Evolutionary conservation across 495 filamentous ascomycete genomes (phyloP), one percentile per base, ranked within the genome.

Genomic region (Articulospora tetracladia): DNA sequence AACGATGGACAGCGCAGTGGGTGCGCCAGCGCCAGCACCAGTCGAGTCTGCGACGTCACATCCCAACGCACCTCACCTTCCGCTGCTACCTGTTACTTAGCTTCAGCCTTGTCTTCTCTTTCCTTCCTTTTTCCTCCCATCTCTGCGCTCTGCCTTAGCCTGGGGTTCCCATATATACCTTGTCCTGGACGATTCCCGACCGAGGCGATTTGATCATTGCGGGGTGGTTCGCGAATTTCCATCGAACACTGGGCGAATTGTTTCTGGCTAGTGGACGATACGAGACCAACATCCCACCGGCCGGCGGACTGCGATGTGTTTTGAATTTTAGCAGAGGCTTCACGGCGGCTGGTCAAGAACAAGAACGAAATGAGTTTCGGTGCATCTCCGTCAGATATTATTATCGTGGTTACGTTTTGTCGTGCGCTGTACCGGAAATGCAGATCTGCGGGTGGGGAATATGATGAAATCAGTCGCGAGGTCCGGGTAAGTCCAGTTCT

Each of bases 381-480:
- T 23, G 59, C 61, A 20, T 56, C 53, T 13, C 59, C 59, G 13
- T 53, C 55, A 24, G 66, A 66, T 60, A 66, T 69, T 20, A 64
- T 53, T 32, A 56, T 53, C 24, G 55, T 69, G n/a, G 55, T 60
- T 32, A 55, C 57, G 30, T 62, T 61, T 48, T 65, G 63, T 62
- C 61, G 53, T 27, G 34, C 48, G 1, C 52, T 69, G 13, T 65
- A 67, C 36, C 66, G 64, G 6, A 65, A 62, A 32, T 69, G 64
- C 30, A 55, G 62, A 53, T 65, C 62, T 44, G 67, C 62, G 3
- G 61, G 67, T 2, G 64, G 58, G 15, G 63, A 66, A 15, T 69
- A 73, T 48, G 59, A 66, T 61, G 71, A 73, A 55, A 68, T 72
- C 12, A 68, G 58, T 22, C 59, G 53, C 19, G 69, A 72, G 32